These are phyloP conservation scores for Cyclotella sp. DNA, from an alignment of 108 stramenopile genomes.

Conservation along the genomic window DNA sequence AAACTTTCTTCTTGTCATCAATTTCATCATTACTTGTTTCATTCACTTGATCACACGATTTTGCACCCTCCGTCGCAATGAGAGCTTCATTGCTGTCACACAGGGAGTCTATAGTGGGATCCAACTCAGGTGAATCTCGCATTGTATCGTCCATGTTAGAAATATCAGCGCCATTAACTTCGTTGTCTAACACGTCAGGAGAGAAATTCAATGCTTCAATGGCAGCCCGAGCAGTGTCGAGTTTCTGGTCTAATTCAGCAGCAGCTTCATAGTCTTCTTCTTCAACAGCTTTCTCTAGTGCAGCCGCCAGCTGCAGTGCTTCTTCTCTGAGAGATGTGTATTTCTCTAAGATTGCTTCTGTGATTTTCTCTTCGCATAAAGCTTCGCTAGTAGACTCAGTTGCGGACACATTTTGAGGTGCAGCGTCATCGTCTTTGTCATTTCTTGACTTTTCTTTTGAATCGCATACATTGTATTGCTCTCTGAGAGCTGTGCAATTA, in stretches of 20 bases:
- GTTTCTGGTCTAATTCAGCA: slow-evolving; percentile 43
- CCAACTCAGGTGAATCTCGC: not conserved
- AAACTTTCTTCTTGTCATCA: not conserved
- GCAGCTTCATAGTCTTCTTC: slow-evolving; percentile 45
- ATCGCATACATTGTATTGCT: slow-evolving; percentile 75
- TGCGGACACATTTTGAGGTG: slow-evolving; percentile 14
- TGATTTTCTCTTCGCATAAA: slow-evolving; percentile 11
- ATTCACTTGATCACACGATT: not conserved
- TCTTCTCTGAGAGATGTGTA: slow-evolving; percentile 16
- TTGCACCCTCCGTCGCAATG: not conserved
- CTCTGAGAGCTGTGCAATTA: slow-evolving; percentile 62
- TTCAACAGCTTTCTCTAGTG: slow-evolving; percentile 31
- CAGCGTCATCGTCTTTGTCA: slow-evolving; percentile 19
- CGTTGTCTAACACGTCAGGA: slow-evolving; percentile 25
- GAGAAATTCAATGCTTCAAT: slow-evolving; percentile 39
- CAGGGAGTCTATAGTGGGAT: not conserved
- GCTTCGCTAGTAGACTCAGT: slow-evolving; percentile 20
- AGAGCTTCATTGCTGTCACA: not conserved
- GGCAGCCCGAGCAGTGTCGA: slow-evolving; percentile 14
- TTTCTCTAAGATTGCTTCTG: slow-evolving; percentile 26
- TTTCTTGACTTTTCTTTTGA: slow-evolving; percentile 2
- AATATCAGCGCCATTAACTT: not conserved
- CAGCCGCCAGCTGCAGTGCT: slow-evolving; percentile 26
- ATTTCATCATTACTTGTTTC: not conserved
- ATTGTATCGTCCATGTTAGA: not conserved